A percentile compares a stretch with the other conserved stretches of the same genome.
Evolutionary conservation across 495 filamentous ascomycete species (phyloP).

Genomic region (Chaetomium cochliodes): DNA sequence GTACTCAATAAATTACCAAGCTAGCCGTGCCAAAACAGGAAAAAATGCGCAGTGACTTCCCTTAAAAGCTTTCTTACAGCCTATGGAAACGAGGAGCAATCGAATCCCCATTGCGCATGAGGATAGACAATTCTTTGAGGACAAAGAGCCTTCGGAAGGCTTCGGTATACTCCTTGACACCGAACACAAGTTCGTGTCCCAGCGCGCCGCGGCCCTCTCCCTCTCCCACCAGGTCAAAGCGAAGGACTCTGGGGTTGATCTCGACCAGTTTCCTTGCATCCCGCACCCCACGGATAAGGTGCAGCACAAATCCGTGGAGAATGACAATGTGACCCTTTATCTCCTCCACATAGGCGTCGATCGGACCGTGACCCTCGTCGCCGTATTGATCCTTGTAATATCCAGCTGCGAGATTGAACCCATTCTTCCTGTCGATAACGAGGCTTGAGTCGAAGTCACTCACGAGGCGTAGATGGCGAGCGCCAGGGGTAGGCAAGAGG

Average conservation of each 20-base stretch:
- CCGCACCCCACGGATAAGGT: neutral
- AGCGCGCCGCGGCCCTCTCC: neutral
- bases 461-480: neutral
- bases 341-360: conserved; percentile 6
- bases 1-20: too few species aligned
- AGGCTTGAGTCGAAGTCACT: neutral
- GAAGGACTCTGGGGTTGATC: conserved; percentile 1
- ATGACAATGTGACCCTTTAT: neutral
- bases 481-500: neutral
- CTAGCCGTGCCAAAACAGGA: too few species aligned
- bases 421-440: conserved; percentile 1
- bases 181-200: conserved; percentile 1
- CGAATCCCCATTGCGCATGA: neutral
- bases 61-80: neutral
- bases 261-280: neutral
- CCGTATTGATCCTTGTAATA: neutral
- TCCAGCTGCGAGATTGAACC: neutral
- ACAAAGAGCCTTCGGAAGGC: neutral
- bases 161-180: neutral
- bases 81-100: neutral
- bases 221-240: conserved; percentile 1
- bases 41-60: neutral
- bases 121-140: neutral
- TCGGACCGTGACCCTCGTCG: neutral
- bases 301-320: neutral